Base-by-base conservation (phyloP, 2,329 filamentous ascomycete genomes). In the Clarireedia hainanense region DNA sequence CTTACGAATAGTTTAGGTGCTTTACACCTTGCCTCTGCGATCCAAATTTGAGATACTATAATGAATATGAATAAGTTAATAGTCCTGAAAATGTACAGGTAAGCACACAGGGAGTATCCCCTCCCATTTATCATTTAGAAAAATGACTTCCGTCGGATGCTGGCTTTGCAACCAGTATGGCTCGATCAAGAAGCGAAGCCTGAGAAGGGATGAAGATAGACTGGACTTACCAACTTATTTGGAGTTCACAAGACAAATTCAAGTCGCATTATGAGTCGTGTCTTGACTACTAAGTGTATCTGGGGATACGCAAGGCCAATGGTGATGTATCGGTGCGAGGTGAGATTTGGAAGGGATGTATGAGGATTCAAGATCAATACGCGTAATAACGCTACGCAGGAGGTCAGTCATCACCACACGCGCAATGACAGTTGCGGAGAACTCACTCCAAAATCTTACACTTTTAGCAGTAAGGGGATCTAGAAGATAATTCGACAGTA, bases 261-360 rank as follows among this genome's bases (percentile, higher is more conserved):
- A 52, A 61, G 57, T 59, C 57, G 59, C 57, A 57, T 58, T 48
- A 39, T 58, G 57, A 63, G 58, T 61, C 60, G 60, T 59, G 62
- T 58, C 42, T 34, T 34, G 23, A 26, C 30, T 27, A 23, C 27
- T 7, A 34, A 30, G n/a, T 46, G 49, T 14, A 46, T 24, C 51
- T 47, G 52, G 56, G 49, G n/a, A 50, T 56, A 59, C 57, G 54
- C 55, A 60, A 59, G 51, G 39, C 45, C 49, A 50, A 45, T 42
- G 34, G 20, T 47, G 57, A 61, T 63, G 62, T 62, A 63, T 62
- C 55, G 53, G 57, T 40, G 47, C 52, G 52, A 45, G 10, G 45
- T 46, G 15, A 46, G 39, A 46, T 27, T 9, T 6, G 47, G 40
- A 37, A 34, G 46, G 20, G 9, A n/a, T 47, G 15, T 42, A 6